Conservation (phyloP, 768 basidiomycete species). For the Collybia mongolica region DNA sequence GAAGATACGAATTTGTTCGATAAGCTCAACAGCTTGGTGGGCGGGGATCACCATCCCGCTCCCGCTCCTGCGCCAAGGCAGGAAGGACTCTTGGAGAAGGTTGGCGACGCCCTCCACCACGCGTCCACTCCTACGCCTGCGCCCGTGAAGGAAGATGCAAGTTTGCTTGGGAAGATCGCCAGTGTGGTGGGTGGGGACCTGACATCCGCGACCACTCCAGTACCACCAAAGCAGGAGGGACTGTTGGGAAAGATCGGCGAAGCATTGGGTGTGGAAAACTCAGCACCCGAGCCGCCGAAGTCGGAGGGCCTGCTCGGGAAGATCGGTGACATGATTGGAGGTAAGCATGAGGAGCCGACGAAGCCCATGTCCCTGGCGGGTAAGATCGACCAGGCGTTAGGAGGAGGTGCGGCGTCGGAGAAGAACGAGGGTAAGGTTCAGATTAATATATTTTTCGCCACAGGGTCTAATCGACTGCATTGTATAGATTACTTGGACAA, state of each 20-base stretch:
- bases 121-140: slow-evolving; percentile 1
- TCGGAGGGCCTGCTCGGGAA: too few relatives aligned
- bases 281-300: too few relatives aligned
- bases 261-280: slow-evolving; percentile 2
- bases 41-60: background rate
- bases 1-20: too few relatives aligned
- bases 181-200: slow-evolving; percentile 1
- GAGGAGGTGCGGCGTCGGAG: slow-evolving; percentile 16
- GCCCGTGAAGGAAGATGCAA: slow-evolving; percentile 2
- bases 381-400: slow-evolving; percentile 18
- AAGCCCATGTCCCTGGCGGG: slow-evolving; percentile 16
- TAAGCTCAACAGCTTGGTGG: too few relatives aligned
- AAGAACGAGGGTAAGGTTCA: slow-evolving; percentile 15
- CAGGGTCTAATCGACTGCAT: background rate
- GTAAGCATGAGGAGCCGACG: slow-evolving; percentile 7
- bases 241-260: slow-evolving; percentile 12
- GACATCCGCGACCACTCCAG: background rate
- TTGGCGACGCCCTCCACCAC: background rate
- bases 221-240: slow-evolving; percentile 9
- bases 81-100: slow-evolving; percentile 5
- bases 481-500: slow-evolving; percentile 21
- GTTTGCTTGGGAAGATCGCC: slow-evolving; percentile 10
- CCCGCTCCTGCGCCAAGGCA: background rate
- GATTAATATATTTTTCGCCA: background rate
- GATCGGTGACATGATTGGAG: background rate